Conservation (phyloP, 2,329 filamentous ascomycete genomes). For the Hypoxylon sp. region DNA sequence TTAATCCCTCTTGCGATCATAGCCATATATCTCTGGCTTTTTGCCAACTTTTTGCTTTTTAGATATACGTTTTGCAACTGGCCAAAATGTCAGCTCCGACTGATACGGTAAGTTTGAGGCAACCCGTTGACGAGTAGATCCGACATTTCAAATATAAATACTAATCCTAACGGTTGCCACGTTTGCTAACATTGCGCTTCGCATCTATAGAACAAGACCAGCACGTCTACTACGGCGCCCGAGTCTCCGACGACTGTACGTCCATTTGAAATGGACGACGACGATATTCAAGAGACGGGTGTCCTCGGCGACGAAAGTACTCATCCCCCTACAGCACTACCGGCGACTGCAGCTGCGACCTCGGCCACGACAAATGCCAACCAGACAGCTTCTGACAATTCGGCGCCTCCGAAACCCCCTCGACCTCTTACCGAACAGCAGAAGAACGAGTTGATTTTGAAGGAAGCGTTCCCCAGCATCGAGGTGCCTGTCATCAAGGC, state of each 20-base stretch:
- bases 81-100: slow-evolving; percentile 51
- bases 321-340: slow-evolving; percentile 45
- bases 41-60: slow-evolving; percentile 2
- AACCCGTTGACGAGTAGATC: slow-evolving; percentile 30
- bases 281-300: slow-evolving; percentile 73
- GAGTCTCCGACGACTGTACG: slow-evolving; percentile 75
- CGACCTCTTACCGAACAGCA: slow-evolving; percentile 83
- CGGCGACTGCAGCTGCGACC: slow-evolving; percentile 45
- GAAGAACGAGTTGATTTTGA: slow-evolving; percentile 87
- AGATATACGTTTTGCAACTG: slow-evolving; percentile 3
- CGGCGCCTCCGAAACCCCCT: slow-evolving; percentile 81
- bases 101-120: slow-evolving; percentile 48
- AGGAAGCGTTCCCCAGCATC: slow-evolving; percentile 91
- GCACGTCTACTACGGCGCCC: slow-evolving; percentile 57
- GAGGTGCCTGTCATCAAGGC: slow-evolving; percentile 86
- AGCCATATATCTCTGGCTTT: slow-evolving; percentile 8
- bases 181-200: slow-evolving; percentile 33
- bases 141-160: slow-evolving; percentile 14
- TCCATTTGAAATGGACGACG: slow-evolving; percentile 76
- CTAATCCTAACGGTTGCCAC: slow-evolving; percentile 8
- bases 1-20: slow-evolving; percentile 10
- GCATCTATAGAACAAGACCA: slow-evolving; percentile 57
- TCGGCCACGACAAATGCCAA: slow-evolving; percentile 52
- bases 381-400: slow-evolving; percentile 52
- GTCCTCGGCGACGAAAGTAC: slow-evolving; percentile 58